phyloP scores from a whole-genome alignment of 208 protist species.

The Trypanosoma theileri region DNA sequence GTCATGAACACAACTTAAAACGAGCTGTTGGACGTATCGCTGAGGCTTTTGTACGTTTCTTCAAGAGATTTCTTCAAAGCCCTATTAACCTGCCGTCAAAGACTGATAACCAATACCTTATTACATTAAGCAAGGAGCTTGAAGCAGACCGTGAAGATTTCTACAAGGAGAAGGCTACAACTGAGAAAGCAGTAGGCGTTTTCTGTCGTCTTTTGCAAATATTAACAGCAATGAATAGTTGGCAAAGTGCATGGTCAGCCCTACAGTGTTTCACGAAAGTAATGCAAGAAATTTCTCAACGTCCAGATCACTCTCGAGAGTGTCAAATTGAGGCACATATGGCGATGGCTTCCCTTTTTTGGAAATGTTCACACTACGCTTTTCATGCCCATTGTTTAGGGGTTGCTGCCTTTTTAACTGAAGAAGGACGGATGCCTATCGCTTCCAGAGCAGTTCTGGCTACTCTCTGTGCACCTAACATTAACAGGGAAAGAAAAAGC shows the following conservation, averaged over 20 bases:
- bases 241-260: slow-evolving; percentile 47
- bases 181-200: slow-evolving; percentile 47
- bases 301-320: slow-evolving; percentile 16
- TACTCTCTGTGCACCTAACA: slow-evolving; percentile 54
- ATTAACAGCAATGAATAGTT: slow-evolving; percentile 46
- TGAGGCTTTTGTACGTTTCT: slow-evolving; percentile 38
- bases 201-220: slow-evolving; percentile 56
- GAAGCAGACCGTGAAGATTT: slow-evolving; percentile 57
- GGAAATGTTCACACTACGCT: slow-evolving; percentile 54
- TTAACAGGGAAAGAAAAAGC: slow-evolving; percentile 45
- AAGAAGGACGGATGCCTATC: slow-evolving; percentile 26
- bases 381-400: slow-evolving; percentile 77
- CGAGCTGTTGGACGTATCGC: slow-evolving; percentile 43
- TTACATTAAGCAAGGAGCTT: slow-evolving; percentile 32
- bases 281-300: slow-evolving; percentile 38
- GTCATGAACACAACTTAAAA: slow-evolving; percentile 49
- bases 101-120: slow-evolving; percentile 22
- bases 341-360: slow-evolving; percentile 69
- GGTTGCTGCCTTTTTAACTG: slow-evolving; percentile 43
- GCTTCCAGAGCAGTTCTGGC: slow-evolving; percentile 66
- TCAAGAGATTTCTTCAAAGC: slow-evolving; percentile 46
- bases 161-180: slow-evolving; percentile 36
- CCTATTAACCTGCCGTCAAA: slow-evolving; percentile 31
- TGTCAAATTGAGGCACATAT: slow-evolving; percentile 42
- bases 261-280: slow-evolving; percentile 64